Evolutionary conservation across 202 grass and related monocot species (phyloP).

Genomic region (Musa balbisiana): DNA sequence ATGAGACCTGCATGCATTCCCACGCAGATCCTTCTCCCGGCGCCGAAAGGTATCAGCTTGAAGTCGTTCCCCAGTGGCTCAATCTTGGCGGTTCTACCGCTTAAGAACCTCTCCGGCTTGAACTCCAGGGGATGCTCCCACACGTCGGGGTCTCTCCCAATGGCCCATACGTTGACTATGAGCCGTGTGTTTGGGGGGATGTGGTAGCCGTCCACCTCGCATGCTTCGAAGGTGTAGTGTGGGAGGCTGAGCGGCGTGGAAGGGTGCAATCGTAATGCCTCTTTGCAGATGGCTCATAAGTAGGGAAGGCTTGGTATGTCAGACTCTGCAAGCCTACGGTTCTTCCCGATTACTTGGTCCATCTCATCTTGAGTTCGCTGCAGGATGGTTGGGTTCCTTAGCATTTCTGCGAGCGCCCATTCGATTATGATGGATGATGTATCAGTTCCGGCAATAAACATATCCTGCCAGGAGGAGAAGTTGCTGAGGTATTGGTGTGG

Average conservation of each 20-base stretch:
- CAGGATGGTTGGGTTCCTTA: neutral
- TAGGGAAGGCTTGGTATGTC: neutral
- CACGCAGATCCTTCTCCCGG: neutral
- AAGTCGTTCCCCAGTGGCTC: neutral
- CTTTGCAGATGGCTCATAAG: conserved; percentile 1
- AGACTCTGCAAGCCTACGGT: neutral
- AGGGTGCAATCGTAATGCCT: neutral
- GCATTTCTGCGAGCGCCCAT: too few species aligned
- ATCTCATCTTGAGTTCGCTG: neutral
- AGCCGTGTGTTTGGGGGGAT: neutral
- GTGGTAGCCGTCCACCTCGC: neutral
- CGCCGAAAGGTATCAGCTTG: conserved; percentile 4
- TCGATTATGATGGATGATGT: too few species aligned
- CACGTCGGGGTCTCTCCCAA: neutral
- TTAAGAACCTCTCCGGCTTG: conserved; percentile 2
- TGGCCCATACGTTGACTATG: conserved; percentile 6
- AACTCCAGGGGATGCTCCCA: neutral
- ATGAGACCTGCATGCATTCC: neutral
- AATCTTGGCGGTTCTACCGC: neutral
- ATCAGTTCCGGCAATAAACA: too few species aligned
- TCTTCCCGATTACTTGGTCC: neutral
- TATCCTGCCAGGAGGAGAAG: too few species aligned
- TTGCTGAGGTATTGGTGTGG: too few species aligned
- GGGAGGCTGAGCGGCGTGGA: neutral
- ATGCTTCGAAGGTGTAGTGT: conserved; percentile 2